Evolutionary conservation across 2,329 filamentous ascomycete genomes (phyloP).

Genomic region (Epichloe amarillans): DNA sequence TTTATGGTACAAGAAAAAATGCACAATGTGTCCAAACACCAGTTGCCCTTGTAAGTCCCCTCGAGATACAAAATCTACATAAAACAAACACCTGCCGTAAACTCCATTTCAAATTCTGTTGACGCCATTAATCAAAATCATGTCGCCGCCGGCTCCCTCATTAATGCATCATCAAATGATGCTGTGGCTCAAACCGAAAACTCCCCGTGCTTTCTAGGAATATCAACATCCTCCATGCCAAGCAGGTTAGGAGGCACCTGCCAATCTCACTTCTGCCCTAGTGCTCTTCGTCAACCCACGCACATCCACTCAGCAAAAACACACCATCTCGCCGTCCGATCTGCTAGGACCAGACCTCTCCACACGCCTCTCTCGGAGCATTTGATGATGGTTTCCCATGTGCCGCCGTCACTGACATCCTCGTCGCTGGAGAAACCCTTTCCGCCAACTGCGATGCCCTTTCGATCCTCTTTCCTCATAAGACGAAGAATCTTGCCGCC

Average conservation of each 20-base stretch:
- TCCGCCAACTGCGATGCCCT: constrained; percentile 34
- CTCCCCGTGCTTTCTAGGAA: background rate
- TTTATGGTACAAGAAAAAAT: background rate
- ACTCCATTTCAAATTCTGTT: background rate
- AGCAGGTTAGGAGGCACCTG: background rate
- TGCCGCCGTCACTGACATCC: constrained; percentile 53
- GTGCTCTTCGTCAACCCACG: constrained; percentile 18
- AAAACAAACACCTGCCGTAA: background rate
- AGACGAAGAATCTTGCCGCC: constrained; percentile 86
- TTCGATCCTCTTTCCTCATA: constrained; percentile 65
- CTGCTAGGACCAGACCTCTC: constrained; percentile 70
- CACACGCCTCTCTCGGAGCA: constrained; percentile 71
- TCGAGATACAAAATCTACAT: background rate
- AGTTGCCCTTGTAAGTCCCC: background rate
- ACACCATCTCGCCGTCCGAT: constrained; percentile 75
- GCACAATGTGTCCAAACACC: constrained; percentile 3
- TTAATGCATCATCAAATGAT: background rate
- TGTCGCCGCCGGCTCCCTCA: background rate
- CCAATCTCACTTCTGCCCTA: background rate
- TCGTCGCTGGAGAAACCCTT: constrained; percentile 33
- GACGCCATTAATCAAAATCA: background rate
- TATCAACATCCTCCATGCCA: background rate
- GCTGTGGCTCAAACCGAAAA: background rate
- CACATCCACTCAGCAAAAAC: constrained; percentile 85
- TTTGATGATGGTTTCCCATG: constrained; percentile 86